Conservation (phyloP, 148 eudicot species). For the Agrostemma githago region DNA sequence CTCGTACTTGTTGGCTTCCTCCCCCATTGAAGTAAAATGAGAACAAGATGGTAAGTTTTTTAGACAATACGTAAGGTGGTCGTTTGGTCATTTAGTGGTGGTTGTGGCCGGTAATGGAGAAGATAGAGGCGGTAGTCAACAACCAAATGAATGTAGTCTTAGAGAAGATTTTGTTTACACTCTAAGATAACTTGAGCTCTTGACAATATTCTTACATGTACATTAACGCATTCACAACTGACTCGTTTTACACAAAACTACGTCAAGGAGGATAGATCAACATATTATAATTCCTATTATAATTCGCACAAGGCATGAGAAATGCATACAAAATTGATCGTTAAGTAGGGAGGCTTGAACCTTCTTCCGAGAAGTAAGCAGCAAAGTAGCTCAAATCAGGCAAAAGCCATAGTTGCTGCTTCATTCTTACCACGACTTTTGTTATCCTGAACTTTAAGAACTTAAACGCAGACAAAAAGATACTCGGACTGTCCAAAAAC, state of each 20-base stretch:
- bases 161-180: neutral
- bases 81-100: too few relatives aligned
- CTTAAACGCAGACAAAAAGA: slow-evolving; percentile 31
- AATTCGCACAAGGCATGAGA: slow-evolving; percentile 18
- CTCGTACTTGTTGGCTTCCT: too few relatives aligned
- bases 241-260: neutral
- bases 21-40: too few relatives aligned
- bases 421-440: slow-evolving; percentile 33
- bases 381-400: slow-evolving; percentile 19
- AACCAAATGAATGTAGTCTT: too few relatives aligned
- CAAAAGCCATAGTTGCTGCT: slow-evolving; percentile 44
- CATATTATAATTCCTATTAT: slow-evolving; percentile 4
- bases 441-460: slow-evolving; percentile 42
- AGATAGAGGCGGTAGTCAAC: too few relatives aligned
- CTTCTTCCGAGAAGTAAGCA: slow-evolving; percentile 11
- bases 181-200: neutral
- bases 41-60: too few relatives aligned
- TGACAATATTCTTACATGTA: neutral
- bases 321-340: neutral
- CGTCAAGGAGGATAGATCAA: neutral
- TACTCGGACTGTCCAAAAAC: slow-evolving; percentile 37
- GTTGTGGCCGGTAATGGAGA: too few relatives aligned
- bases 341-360: slow-evolving; percentile 36
- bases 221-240: slow-evolving; percentile 2
- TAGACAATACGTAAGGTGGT: too few relatives aligned